phyloP scores from a whole-genome alignment of 2,329 filamentous ascomycete genomes.

The Sphaerulina populicola region DNA sequence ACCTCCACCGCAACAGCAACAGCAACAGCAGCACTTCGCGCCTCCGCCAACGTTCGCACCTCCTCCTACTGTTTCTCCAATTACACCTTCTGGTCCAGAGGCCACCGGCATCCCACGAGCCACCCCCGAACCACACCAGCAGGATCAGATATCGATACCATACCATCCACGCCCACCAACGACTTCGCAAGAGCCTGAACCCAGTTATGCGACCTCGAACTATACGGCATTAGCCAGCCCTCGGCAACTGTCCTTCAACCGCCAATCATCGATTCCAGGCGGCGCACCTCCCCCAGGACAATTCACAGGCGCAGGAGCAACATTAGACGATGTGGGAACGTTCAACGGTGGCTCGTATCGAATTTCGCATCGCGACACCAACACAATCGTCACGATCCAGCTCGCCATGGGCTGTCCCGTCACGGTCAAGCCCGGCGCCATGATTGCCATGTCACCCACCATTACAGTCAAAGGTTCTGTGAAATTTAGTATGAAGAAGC shows the following conservation, averaged over 20 bases:
- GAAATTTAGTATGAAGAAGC: slow-evolving; percentile 85
- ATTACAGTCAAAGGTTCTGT: slow-evolving; percentile 73
- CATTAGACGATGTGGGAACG: slow-evolving; percentile 75
- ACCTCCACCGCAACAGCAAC: not conserved
- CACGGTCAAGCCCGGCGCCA: slow-evolving; percentile 69
- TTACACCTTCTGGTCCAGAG: slow-evolving; percentile 31
- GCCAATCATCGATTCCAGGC: slow-evolving; percentile 28
- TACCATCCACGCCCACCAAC: slow-evolving; percentile 34
- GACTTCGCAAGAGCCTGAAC: slow-evolving; percentile 23
- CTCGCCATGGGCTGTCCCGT: slow-evolving; percentile 82
- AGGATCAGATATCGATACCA: slow-evolving; percentile 28
- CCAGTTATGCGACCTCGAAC: slow-evolving; percentile 14
- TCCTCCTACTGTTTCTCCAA: slow-evolving; percentile 23
- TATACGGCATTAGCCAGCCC: slow-evolving; percentile 15
- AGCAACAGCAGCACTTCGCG: slow-evolving; percentile 23
- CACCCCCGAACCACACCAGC: slow-evolving; percentile 13
- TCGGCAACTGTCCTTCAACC: slow-evolving; percentile 27
- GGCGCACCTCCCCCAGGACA: slow-evolving; percentile 44
- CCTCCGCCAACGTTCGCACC: slow-evolving; percentile 25
- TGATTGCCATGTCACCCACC: slow-evolving; percentile 92
- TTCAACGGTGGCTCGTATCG: slow-evolving; percentile 95
- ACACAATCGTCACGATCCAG: slow-evolving; percentile 81
- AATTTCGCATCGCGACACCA: slow-evolving; percentile 84
- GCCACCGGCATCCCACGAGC: slow-evolving; percentile 20
- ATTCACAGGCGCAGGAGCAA: slow-evolving; percentile 56